Base-by-base conservation (phyloP, 257 asterid genomes). In the Rubia yunnanensis region DNA sequence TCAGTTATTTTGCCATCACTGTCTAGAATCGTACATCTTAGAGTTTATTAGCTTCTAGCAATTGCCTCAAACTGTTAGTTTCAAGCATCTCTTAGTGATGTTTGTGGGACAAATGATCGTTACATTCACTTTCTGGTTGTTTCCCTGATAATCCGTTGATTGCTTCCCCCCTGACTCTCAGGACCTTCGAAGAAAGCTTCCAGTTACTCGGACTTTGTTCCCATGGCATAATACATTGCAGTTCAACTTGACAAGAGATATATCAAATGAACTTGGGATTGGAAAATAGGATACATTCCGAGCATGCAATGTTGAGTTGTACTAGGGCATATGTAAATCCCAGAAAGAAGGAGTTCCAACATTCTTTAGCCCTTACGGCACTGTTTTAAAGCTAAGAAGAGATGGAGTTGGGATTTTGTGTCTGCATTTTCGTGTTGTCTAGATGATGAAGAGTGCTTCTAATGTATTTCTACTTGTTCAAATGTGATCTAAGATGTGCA, bases 131-230 rank as follows among this genome's bases (percentile, higher is more conserved):
- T 28, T 13, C 9, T 61, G 48, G 10, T 26, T 24, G 34, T 22
- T 22, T 55, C 31, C 24, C 41, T 35, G 22, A 56, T 10, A 36
- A 20, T 30, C 5, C 5, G 61, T 23, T 68, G 3, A 35, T 48
- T 22, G 1, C 26, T 64, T 50, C 27, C 14, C 27, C 57, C 24
- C 70, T 10, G 30, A 20, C 20, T n/a, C 74, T 44, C 87, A 92
- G 99, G 99, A 92, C 74, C 90, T 92, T 59, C 88, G 97, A 70
- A 83, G 99, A 76, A 92, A 92, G 88, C 96, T 92, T 73, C 99
- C 99, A 0, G 97, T 92, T 69, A 92, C 95, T 7, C 95, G 97
- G 27, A 92, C 97, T 3, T 77, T 86, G 66, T 92, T 92, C 78
- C 97, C 97, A 23, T 92, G 99, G 99, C 97, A 92, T 67, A 89